Percentiles rank a stretch among this genome's conserved stretches.
Evolutionary conservation across 1,284 basidiomycete genomes (phyloP).

Genomic region (Cryptococcus sp.): DNA sequence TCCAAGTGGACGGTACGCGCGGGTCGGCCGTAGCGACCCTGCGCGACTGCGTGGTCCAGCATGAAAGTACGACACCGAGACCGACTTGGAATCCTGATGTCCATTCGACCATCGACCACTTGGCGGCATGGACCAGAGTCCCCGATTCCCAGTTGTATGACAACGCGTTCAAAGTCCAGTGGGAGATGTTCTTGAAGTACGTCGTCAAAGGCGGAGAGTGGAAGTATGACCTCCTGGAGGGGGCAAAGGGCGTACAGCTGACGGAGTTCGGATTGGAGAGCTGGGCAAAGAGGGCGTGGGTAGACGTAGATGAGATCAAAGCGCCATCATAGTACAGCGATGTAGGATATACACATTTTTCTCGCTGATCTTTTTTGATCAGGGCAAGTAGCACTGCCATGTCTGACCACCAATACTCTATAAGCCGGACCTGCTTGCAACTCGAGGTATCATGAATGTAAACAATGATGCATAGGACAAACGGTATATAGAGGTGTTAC

Average conservation of each 20-base stretch:
- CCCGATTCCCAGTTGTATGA: slow-evolving; percentile 19
- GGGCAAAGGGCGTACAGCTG: slow-evolving; percentile 23
- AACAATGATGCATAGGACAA: neutral
- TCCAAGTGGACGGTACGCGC: slow-evolving; percentile 22
- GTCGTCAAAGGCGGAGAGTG: slow-evolving; percentile 24
- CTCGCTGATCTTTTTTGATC: no score
- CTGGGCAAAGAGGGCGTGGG: slow-evolving; percentile 20
- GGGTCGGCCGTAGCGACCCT: slow-evolving; percentile 22
- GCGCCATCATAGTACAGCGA: no score
- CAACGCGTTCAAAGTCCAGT: slow-evolving; percentile 29
- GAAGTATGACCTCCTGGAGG: slow-evolving; percentile 24
- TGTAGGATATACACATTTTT: no score
- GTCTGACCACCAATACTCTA: no score
- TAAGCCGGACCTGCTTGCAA: no score
- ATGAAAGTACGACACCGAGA: slow-evolving; percentile 21
- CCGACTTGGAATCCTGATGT: slow-evolving; percentile 28
- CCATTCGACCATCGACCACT: slow-evolving; percentile 20
- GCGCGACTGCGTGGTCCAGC: slow-evolving; percentile 25
- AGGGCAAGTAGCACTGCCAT: no score
- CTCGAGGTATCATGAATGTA: no score
- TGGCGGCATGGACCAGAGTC: slow-evolving; percentile 19
- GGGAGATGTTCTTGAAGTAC: slow-evolving; percentile 27
- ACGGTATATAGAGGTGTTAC: neutral
- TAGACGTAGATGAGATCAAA: slow-evolving; percentile 16
- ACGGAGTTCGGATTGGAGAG: slow-evolving; percentile 23